Conservation (phyloP, 140 eudicot species). For the Anethum foeniculum region DNA sequence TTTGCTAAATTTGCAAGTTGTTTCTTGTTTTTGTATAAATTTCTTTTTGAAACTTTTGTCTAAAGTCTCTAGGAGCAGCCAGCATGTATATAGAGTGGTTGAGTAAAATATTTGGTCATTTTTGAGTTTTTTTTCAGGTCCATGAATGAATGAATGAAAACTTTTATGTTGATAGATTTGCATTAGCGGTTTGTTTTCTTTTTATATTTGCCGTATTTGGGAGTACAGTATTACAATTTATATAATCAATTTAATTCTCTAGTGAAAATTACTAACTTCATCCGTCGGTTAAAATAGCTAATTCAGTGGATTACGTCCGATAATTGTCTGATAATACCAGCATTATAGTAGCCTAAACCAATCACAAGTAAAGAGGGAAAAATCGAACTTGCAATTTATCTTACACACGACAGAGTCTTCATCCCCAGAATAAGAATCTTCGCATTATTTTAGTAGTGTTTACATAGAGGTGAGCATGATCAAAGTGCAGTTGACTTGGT, state of each 20-base stretch:
- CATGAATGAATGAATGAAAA: neutral
- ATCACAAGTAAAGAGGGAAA: no score
- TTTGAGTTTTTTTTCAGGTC: neutral
- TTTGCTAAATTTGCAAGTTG: neutral
- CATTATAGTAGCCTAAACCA: no score
- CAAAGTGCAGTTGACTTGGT: neutral
- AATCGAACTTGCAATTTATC: neutral
- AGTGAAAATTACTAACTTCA: no score
- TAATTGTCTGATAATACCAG: no score
- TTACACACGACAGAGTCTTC: no score
- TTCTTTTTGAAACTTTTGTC: neutral
- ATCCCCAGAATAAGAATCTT: no score
- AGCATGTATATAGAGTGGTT: neutral
- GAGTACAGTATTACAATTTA: no score
- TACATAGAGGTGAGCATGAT: neutral
- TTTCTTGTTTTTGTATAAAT: neutral
- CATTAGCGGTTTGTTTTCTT: neutral
- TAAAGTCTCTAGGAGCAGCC: neutral
- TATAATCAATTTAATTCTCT: no score
- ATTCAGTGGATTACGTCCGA: no score
- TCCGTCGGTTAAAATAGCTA: no score
- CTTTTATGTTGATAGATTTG: neutral
- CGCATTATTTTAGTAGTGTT: neutral
- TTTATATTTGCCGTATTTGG: no score
- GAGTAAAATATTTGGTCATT: neutral